These are phyloP conservation scores for Phaffomyces thermotolerans DNA, from an alignment of 805 yeast genomes.

Conservation along the genomic window DNA sequence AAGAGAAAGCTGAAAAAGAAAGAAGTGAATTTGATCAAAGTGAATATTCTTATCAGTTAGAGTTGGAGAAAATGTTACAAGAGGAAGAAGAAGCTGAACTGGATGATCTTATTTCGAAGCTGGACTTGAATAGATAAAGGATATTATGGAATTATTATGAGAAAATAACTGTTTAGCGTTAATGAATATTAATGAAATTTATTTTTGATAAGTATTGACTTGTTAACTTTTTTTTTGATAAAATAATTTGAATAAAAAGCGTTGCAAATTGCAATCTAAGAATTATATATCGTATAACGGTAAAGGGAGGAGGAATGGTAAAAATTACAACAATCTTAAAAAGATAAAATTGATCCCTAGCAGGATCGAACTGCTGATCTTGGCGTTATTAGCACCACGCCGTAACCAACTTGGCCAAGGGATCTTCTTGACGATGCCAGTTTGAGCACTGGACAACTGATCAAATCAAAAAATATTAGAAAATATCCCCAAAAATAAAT, in stretches of 20 bases:
- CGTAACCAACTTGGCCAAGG: constrained; percentile 57
- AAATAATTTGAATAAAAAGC: too few relatives aligned
- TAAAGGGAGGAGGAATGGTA: too few relatives aligned
- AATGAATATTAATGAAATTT: too few relatives aligned
- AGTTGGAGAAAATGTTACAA: background rate
- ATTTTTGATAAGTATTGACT: too few relatives aligned
- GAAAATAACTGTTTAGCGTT: background rate
- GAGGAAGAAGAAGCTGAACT: constrained; percentile 6
- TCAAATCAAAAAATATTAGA: too few relatives aligned
- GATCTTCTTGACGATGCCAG: constrained; percentile 24
- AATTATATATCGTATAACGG: too few relatives aligned
- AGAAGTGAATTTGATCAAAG: background rate
- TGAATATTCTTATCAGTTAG: background rate
- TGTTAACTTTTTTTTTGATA: too few relatives aligned
- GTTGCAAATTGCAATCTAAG: too few relatives aligned
- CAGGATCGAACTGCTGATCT: constrained; percentile 85
- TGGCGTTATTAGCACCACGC: constrained; percentile 49
- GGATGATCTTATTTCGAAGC: constrained; percentile 3
- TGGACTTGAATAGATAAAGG: constrained; percentile 1
- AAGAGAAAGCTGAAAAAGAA: background rate
- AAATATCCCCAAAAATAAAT: too few relatives aligned
- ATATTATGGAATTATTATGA: background rate
- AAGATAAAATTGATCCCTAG: constrained; percentile 55
- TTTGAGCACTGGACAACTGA: too few relatives aligned
- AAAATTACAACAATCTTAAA: too few relatives aligned